Percentiles rank a stretch among this genome's conserved stretches.
phyloP scores from a whole-genome alignment of 441 rosid species.

The Erysimum cheiri region DNA sequence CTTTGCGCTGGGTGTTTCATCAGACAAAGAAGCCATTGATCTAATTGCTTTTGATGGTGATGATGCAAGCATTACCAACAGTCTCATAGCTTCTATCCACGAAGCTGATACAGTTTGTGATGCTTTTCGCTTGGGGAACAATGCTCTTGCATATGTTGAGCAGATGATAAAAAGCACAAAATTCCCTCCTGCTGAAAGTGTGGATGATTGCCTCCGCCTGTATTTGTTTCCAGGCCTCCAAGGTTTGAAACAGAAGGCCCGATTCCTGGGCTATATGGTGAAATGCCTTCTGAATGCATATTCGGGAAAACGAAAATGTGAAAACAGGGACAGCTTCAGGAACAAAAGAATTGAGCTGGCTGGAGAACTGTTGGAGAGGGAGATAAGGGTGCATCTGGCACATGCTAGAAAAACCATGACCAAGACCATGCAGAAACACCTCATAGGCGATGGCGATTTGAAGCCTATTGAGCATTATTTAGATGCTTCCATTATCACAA shows the following conservation, averaged over 20 bases:
- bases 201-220: conserved; percentile 59
- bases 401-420: conserved; percentile 80
- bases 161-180: conserved; percentile 52
- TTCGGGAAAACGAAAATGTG: conserved; percentile 74
- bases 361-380: conserved; percentile 87
- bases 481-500: conserved; percentile 88
- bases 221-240: conserved; percentile 75
- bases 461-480: conserved; percentile 79
- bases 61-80: conserved; percentile 64
- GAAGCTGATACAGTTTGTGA: conserved; percentile 70
- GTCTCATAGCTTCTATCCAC: conserved; percentile 66
- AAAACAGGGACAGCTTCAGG: conserved; percentile 82
- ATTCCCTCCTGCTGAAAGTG: conserved; percentile 76
- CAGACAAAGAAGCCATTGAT: conserved; percentile 73
- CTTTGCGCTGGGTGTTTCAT: conserved; percentile 78
- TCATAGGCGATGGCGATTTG: conserved; percentile 64
- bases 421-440: conserved; percentile 77
- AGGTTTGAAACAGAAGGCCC: conserved; percentile 71
- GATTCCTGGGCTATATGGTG: conserved; percentile 89
- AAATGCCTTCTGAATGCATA: conserved; percentile 78
- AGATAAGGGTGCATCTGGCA: conserved; percentile 73
- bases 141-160: conserved; percentile 50
- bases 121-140: conserved; percentile 52
- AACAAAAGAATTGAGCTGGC: conserved; percentile 92
- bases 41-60: conserved; percentile 63